These are phyloP conservation scores for Vitis vinifera DNA, from an alignment of 164 flowering plant species.

Conservation along the genomic window DNA sequence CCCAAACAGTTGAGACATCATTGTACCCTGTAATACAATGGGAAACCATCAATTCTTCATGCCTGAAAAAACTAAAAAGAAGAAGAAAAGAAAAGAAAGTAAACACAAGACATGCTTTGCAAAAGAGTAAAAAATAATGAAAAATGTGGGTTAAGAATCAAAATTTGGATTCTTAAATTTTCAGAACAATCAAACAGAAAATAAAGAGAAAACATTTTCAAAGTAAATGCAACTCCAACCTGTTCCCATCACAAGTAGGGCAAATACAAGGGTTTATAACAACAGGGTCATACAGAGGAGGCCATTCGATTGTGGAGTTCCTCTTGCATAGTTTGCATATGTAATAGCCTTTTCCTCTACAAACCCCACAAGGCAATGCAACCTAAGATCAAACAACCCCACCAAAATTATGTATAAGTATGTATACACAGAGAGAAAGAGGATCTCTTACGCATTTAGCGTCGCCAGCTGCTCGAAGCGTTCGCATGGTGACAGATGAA, in stretches of 20 bases:
- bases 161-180: neutral
- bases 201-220: neutral
- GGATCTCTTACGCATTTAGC: no score
- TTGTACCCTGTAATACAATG: conserved; percentile 8
- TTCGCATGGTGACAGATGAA: no score
- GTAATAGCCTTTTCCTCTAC: conserved; percentile 67
- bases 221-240: conserved; percentile 27
- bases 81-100: no score
- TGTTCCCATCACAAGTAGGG: conserved; percentile 84
- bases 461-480: no score
- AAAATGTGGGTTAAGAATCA: neutral
- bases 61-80: neutral
- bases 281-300: conserved; percentile 70
- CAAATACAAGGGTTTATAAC: conserved; percentile 73
- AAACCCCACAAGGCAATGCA: conserved; percentile 48
- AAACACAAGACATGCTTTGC: no score
- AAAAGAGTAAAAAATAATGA: neutral
- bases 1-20: conserved; percentile 69
- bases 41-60: neutral
- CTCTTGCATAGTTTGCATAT: conserved; percentile 74
- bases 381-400: neutral
- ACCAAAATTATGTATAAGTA: no score
- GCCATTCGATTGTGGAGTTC: conserved; percentile 68
- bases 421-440: no score
- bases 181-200: neutral